Base-by-base conservation (phyloP, 345 rosid genomes). In the Passiflora organensis region DNA sequence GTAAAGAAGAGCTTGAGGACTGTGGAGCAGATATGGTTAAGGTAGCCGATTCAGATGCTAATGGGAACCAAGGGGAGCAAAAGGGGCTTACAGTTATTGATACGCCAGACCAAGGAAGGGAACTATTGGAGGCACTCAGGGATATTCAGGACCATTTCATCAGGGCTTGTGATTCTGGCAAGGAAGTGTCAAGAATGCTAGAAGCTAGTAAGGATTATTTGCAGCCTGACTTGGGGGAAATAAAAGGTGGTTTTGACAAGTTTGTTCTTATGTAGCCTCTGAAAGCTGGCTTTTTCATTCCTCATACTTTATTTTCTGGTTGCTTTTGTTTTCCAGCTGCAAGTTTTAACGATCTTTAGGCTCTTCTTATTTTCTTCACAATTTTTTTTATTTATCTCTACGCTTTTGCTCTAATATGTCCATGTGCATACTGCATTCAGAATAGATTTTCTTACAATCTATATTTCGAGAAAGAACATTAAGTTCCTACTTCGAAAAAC, bases 91-190 rank as follows among this genome's bases (percentile, higher is more conserved):
- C 72, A 2, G 80, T 76, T 17, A 65, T 77, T 45, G 83, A 72
- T 32, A 47, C 53, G 25, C 82, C 83, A 1, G 84, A 76, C 51
- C 67, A 46, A 32, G 86, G 88, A 45, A 80, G 93, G 66, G 93
- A 85, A 46, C 73, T 85, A 43, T 64, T 85, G 68, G 88, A 85
- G 43, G 88, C 93, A 11, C 56, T 85, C 69, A 78, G 59, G 73
- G 93, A 85, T 70, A 75, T 85, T 51, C 82, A 82, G 53, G 84
- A 78, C 45, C 72, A 85, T 62, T 85, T 85, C 57, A 65, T 82
- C 18, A 82, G 81, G 69, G 93, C 93, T 67, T 82, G 70, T 72
- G 84, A 80, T 69, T 78, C 83, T 58, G 88, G 93, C 14, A 82
- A 82, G 61, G 86, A 78, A 56, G 84, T 85, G 0, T 85, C 88